Evolutionary conservation across 257 asterid species (phyloP).

Genomic region (Datura wrightii): DNA sequence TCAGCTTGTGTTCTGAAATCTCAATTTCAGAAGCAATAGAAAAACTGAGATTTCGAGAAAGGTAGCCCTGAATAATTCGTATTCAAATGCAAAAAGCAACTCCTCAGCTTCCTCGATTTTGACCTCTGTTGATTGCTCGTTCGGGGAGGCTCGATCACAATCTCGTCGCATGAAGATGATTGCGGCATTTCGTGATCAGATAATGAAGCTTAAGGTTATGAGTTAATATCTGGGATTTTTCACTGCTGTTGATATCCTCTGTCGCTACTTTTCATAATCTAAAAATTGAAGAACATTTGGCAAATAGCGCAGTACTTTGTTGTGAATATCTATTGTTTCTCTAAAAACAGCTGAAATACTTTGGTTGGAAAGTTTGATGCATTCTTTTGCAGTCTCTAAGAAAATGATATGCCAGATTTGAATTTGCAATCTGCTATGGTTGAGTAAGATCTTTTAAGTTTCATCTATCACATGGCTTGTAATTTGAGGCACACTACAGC

Average conservation of each 20-base stretch:
- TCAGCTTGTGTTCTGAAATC: not conserved
- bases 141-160: constrained; percentile 15
- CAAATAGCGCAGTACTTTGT: not conserved
- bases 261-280: not conserved
- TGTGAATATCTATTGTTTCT: not conserved
- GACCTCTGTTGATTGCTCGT: constrained; percentile 20
- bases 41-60: constrained; percentile 1
- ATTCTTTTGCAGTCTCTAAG: not conserved
- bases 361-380: not conserved
- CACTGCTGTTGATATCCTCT: not conserved
- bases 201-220: not conserved
- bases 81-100: not conserved
- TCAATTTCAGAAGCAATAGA: not conserved
- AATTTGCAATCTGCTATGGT: not conserved
- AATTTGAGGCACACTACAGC: no score
- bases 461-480: no score
- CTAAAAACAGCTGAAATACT: not conserved
- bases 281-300: not conserved
- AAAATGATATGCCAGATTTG: not conserved
- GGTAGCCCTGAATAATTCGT: not conserved
- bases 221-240: not conserved
- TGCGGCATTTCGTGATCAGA: not conserved
- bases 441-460: not conserved
- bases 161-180: constrained; percentile 27
- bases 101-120: constrained; percentile 23